Percentiles rank a stretch among this genome's conserved stretches.
Conservation (phyloP, 257 asterid species). For the Solanum stenotomum region DNA sequence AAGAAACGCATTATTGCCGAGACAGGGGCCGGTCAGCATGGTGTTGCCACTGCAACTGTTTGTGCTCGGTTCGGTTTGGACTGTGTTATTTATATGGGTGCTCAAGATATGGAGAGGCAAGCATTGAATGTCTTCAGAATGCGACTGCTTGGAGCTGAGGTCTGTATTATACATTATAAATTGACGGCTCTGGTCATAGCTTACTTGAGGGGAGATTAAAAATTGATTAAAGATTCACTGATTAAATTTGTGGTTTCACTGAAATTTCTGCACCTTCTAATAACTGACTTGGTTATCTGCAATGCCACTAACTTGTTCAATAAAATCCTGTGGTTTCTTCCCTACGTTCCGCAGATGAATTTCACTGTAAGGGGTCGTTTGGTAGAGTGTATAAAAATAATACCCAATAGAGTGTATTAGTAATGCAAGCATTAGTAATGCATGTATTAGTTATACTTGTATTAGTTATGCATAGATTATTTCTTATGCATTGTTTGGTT, state of each 20-base stretch:
- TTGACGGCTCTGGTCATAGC: not conserved
- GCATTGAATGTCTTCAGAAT: slow-evolving; percentile 87
- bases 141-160: slow-evolving; percentile 98
- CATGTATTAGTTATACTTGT: too few relatives aligned
- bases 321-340: not conserved
- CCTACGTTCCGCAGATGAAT: not conserved
- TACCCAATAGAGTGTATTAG: too few relatives aligned
- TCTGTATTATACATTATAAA: slow-evolving; percentile 15
- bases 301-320: not conserved
- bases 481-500: too few relatives aligned
- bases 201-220: not conserved
- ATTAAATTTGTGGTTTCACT: not conserved
- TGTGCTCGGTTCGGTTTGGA: slow-evolving; percentile 91
- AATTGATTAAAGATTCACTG: not conserved
- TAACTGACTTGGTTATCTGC: not conserved
- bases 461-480: too few relatives aligned
- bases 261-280: not conserved
- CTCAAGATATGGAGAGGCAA: slow-evolving; percentile 98
- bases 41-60: slow-evolving; percentile 95
- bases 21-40: slow-evolving; percentile 99
- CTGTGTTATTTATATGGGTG: slow-evolving; percentile 89
- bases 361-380: too few relatives aligned
- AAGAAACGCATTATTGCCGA: slow-evolving; percentile 87
- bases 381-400: too few relatives aligned
- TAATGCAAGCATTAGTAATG: too few relatives aligned